Evolutionary conservation across 306 rosid species (phyloP).

Genomic region (Sesbania bispinosa): DNA sequence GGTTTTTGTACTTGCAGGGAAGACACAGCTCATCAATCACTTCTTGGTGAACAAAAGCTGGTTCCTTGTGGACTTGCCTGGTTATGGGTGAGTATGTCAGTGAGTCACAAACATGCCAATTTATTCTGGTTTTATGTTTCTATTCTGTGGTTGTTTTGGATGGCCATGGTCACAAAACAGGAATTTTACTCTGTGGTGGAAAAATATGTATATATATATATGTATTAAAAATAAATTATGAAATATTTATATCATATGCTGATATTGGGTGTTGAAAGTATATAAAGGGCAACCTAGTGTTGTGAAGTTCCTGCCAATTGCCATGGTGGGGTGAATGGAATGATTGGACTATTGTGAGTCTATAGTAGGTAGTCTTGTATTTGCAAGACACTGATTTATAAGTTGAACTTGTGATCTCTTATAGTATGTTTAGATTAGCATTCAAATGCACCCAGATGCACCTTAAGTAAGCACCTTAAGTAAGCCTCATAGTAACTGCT

Average conservation of each 20-base stretch:
- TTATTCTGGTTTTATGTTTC: not conserved
- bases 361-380: no score
- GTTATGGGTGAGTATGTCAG: conserved; percentile 64
- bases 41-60: conserved; percentile 89
- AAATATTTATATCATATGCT: not conserved
- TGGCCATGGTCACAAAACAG: no score
- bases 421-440: no score
- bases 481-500: no score
- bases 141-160: not conserved
- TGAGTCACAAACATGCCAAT: not conserved
- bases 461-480: no score
- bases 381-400: no score
- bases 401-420: no score
- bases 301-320: no score
- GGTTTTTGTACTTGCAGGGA: conserved; percentile 53
- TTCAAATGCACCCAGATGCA: no score
- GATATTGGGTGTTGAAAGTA: not conserved
- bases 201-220: not conserved
- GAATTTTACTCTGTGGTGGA: not conserved
- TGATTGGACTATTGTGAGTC: no score
- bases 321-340: no score
- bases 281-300: not conserved
- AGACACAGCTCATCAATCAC: conserved; percentile 92
- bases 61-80: conserved; percentile 96
- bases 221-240: no score